These are phyloP conservation scores for Sisymbrium altissimum DNA, from an alignment of 345 rosid genomes.

Conservation along the genomic window DNA sequence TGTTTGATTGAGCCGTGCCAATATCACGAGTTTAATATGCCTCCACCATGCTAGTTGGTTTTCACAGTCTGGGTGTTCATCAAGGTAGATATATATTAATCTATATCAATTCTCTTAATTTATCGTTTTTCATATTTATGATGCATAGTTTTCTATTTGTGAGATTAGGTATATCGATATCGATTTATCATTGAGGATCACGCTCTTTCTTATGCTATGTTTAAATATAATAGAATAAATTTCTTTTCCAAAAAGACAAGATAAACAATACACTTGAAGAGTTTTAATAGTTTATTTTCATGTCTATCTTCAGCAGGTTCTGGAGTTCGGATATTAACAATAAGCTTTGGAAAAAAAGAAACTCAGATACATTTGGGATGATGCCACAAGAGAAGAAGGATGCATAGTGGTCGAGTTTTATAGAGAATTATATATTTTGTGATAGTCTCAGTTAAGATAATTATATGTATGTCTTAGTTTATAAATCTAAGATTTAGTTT, in stretches of 20 bases:
- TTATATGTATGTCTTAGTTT: too few relatives aligned
- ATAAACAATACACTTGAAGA: too few relatives aligned
- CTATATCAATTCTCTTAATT: not conserved
- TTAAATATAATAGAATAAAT: not conserved
- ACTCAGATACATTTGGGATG: not conserved
- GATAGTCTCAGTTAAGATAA: too few relatives aligned
- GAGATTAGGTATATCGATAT: not conserved
- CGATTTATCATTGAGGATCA: conserved; percentile 3
- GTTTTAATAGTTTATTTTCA: too few relatives aligned
- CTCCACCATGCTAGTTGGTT: not conserved
- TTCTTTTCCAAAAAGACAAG: not conserved
- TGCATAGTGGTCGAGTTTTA: too few relatives aligned
- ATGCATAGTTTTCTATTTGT: not conserved
- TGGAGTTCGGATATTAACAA: not conserved
- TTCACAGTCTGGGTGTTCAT: too few relatives aligned
- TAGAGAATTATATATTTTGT: too few relatives aligned
- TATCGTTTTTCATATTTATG: not conserved
- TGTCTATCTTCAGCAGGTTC: too few relatives aligned
- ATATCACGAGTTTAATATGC: conserved; percentile 52
- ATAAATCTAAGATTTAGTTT: too few relatives aligned
- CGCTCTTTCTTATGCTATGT: not conserved
- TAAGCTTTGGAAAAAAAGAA: not conserved
- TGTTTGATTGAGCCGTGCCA: conserved; percentile 98
- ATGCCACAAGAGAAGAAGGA: too few relatives aligned
- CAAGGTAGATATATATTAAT: not conserved